Evolutionary conservation across 2,329 filamentous ascomycete species (phyloP).

Genomic region (Cordyceps tenuipes): DNA sequence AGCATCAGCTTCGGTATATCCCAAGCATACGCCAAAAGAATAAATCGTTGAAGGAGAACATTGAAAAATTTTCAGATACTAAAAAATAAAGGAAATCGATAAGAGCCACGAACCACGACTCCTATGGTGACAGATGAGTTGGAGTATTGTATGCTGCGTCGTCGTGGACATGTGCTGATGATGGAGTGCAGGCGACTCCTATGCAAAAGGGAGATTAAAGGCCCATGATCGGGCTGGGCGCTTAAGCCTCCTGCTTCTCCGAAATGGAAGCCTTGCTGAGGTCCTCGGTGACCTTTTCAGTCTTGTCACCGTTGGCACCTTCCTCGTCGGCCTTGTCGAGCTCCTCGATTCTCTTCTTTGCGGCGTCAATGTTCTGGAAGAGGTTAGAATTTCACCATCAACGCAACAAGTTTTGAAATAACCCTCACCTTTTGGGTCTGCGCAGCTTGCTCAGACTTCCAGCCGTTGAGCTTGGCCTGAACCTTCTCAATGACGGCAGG

Average conservation of each 20-base stretch:
- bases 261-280: constrained; percentile 45
- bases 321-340: constrained; percentile 57
- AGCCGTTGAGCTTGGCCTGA: constrained; percentile 81
- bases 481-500: constrained; percentile 77
- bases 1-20: constrained; percentile 7
- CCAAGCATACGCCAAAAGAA: constrained; percentile 11
- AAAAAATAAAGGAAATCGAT: background rate
- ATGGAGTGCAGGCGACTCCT: background rate
- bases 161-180: background rate
- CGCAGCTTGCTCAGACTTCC: constrained; percentile 81
- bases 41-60: background rate
- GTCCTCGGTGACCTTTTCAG: constrained; percentile 45
- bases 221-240: background rate
- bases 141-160: background rate
- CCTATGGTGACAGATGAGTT: background rate
- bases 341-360: constrained; percentile 87
- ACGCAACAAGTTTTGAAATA: background rate
- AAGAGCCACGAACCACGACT: background rate
- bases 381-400: constrained; percentile 21
- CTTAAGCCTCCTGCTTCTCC: constrained; percentile 42
- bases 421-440: constrained; percentile 80
- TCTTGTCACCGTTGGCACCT: constrained; percentile 39
- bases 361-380: constrained; percentile 84
- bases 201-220: background rate
- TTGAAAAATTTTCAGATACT: background rate